Evolutionary conservation across 345 rosid species (phyloP).

Genomic region (Brassica nigra): DNA sequence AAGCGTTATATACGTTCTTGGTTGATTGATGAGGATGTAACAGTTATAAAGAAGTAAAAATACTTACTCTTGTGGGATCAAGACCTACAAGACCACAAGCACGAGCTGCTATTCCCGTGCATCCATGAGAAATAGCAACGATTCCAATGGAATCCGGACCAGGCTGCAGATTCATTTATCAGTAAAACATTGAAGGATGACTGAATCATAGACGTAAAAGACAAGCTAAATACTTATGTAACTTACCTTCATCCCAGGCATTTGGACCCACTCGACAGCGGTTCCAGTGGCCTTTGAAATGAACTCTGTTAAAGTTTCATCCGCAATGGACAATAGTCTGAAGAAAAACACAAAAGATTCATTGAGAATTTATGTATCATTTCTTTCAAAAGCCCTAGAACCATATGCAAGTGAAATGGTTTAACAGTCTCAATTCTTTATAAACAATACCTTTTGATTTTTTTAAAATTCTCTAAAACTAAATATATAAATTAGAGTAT

Average conservation of each 20-base stretch:
- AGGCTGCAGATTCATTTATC: conserved; percentile 61
- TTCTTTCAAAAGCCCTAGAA: neutral
- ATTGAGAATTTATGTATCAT: neutral
- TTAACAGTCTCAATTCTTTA: no score
- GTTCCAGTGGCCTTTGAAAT: conserved; percentile 99
- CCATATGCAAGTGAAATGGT: neutral
- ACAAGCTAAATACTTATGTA: conserved; percentile 1
- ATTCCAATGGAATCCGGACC: conserved; percentile 99
- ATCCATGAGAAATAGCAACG: conserved; percentile 99
- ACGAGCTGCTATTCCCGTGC: conserved; percentile 97
- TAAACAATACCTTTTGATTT: no score
- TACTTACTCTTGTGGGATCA: conserved; percentile 89
- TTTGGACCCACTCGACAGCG: conserved; percentile 99
- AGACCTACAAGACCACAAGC: conserved; percentile 98
- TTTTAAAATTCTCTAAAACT: no score
- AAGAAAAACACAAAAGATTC: conserved; percentile 4
- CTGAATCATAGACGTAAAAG: neutral
- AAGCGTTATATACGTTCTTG: neutral
- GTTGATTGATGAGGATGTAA: conserved; percentile 3
- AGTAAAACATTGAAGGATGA: neutral
- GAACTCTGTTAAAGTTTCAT: conserved; percentile 99
- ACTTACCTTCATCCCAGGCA: conserved; percentile 94
- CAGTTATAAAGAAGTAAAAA: conserved; percentile 11
- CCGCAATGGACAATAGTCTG: conserved; percentile 89
- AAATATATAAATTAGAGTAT: no score